phyloP scores from a whole-genome alignment of 805 yeast genomes.

The Yarrowia osloensis region DNA sequence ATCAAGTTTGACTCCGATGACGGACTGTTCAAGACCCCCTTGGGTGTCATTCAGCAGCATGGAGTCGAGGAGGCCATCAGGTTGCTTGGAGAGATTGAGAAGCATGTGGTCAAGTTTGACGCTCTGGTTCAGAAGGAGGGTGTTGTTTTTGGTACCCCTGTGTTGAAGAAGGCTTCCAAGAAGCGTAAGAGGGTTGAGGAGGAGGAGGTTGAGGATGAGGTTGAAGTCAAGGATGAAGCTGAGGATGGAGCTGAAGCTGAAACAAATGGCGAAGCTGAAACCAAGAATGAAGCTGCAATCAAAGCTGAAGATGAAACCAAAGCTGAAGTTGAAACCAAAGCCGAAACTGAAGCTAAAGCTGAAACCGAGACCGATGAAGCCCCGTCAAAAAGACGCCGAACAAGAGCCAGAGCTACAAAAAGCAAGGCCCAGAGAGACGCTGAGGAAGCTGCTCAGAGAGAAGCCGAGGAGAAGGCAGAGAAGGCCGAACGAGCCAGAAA shows the following conservation, averaged over 20 bases:
- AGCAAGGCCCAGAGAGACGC: background rate
- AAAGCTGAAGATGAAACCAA: background rate
- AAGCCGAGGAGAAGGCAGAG: background rate
- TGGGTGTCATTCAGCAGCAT: slow-evolving; percentile 23
- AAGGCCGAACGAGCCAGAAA: background rate
- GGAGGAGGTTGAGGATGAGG: background rate
- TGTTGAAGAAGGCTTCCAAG: background rate
- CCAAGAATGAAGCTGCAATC: background rate
- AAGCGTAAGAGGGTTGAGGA: background rate
- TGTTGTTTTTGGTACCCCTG: background rate
- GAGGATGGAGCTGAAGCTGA: background rate
- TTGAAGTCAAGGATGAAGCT: background rate
- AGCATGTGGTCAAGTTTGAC: slow-evolving; percentile 52
- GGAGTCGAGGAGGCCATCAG: slow-evolving; percentile 13
- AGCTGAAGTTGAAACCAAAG: background rate
- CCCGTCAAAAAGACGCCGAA: background rate
- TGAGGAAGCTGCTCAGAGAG: background rate
- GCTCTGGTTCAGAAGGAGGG: slow-evolving; percentile 37
- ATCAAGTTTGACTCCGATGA: slow-evolving; percentile 21
- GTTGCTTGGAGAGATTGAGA: slow-evolving; percentile 60
- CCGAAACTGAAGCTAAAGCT: background rate
- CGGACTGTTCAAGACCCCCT: slow-evolving; percentile 23
- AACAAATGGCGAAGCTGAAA: background rate
- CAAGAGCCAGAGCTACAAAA: background rate
- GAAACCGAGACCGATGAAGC: background rate